Percentiles rank a stretch among this genome's conserved stretches.
Evolutionary conservation across 345 rosid genomes (phyloP).

Genomic region (Eutrema yunnanense): DNA sequence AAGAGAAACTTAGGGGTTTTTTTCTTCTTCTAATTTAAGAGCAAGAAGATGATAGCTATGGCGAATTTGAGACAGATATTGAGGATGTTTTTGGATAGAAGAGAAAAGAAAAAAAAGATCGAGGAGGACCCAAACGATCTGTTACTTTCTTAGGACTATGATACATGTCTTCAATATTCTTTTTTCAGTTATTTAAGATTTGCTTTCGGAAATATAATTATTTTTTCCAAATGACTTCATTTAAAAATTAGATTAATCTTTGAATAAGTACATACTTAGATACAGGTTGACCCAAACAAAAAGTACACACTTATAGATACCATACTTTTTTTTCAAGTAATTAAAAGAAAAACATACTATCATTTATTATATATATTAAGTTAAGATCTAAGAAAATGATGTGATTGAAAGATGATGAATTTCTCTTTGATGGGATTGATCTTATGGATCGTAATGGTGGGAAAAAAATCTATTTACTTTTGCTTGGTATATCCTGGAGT

Average conservation of each 20-base stretch:
- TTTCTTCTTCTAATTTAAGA: background rate
- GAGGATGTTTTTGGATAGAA: constrained; percentile 9
- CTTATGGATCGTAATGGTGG: too few species aligned
- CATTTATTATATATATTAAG: background rate
- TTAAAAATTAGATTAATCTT: background rate
- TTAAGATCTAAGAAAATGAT: background rate
- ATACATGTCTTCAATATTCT: constrained; percentile 12
- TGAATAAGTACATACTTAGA: background rate
- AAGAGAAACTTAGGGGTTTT: constrained; percentile 18
- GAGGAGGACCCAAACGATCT: constrained; percentile 25
- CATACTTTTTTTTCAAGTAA: background rate
- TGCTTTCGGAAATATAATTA: background rate
- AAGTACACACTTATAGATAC: background rate
- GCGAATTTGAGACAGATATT: constrained; percentile 16
- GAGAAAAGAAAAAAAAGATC: background rate
- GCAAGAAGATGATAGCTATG: constrained; percentile 23
- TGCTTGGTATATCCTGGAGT: too few species aligned
- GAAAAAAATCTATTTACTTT: too few species aligned
- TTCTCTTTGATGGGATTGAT: too few species aligned
- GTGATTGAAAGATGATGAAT: too few species aligned
- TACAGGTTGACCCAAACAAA: background rate
- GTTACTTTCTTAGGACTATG: constrained; percentile 19
- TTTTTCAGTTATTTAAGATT: constrained; percentile 4
- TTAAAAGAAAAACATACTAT: background rate
- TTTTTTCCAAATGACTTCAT: background rate